Base-by-base conservation (phyloP, 192 early-diverging fungal species). In the Mortierella hygrophila region DNA sequence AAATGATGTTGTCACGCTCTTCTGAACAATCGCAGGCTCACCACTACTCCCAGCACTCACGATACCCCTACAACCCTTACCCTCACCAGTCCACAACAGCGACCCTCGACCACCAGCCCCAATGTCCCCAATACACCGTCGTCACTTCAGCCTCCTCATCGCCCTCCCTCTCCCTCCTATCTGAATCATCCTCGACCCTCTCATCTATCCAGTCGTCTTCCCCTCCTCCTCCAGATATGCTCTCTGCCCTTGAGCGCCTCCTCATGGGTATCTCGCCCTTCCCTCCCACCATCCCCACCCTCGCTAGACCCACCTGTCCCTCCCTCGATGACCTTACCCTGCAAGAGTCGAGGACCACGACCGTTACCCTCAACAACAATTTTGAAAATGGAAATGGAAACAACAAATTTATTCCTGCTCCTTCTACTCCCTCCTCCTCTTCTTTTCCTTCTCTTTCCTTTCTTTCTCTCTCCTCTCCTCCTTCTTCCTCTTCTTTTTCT, bases 251-350 rank as follows among this genome's bases (percentile, higher is more conserved):
- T 9, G 83, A 85, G 49, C 68, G 70, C 15, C 70, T 85, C 15
- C 75, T 85, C 46, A 80, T 85, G 83, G 83, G 70, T 46, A 85
- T 85, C 49, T 79, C 83, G 18, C 83, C 83, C 46, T 85, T 85
- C 74, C 83, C 83, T 44, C 83, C 83, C 2, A 63, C 83, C n/a
- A 80, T 85, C 37, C 83, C 83, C 32, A 73, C 41, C 40, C 80
- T 85, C 52, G 83, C 83, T 11, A 76, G 80, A 42, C 83, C 83
- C 5, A 85, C 83, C 11, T 85, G 83, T 40, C 83, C 83, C 35
- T 38, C 78, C 18, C 55, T 85, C 26, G 54, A 77, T 7, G 82
- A 83, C 60, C 71, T 77, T 6, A 49, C 70, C 26, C 75, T 65
- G 3, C 1, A 8, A 65, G 60, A 65, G 70, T 38, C 41, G 70